Conservation (phyloP, 495 filamentous ascomycete species). For the Xylaria curta region DNA sequence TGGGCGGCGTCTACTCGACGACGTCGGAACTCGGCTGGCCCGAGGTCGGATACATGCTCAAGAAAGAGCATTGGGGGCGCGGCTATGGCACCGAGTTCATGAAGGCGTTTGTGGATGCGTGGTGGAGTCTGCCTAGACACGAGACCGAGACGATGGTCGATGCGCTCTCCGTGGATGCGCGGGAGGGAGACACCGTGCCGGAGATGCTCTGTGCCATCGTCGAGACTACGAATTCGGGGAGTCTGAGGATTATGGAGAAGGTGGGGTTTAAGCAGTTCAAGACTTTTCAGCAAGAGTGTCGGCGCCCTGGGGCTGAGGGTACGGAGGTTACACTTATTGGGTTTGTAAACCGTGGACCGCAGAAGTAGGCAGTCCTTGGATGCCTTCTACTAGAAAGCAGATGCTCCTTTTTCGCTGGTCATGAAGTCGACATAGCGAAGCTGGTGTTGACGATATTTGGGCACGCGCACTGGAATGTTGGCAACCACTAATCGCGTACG, state of each 20-base stretch:
- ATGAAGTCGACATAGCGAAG: neutral
- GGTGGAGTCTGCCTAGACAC: constrained; percentile 43
- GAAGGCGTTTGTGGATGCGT: constrained; percentile 42
- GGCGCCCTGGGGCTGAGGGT: neutral
- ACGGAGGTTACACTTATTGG: constrained; percentile 16
- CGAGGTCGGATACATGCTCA: constrained; percentile 55
- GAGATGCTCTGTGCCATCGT: constrained; percentile 49
- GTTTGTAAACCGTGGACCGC: constrained; percentile 1
- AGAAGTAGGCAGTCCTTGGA: neutral
- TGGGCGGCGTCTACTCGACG: constrained; percentile 38
- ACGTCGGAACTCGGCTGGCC: constrained; percentile 46
- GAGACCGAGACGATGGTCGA: constrained; percentile 38
- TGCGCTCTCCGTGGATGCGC: neutral
- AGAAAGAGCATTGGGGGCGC: constrained; percentile 49
- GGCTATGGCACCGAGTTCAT: constrained; percentile 55
- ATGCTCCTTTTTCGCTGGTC: neutral
- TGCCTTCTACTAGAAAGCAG: neutral
- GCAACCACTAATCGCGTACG: neutral
- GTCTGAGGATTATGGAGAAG: constrained; percentile 20
- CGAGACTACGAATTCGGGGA: constrained; percentile 35
- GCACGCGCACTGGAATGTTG: neutral
- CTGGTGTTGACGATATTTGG: neutral
- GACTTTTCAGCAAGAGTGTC: constrained; percentile 30
- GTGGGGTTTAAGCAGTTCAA: constrained; percentile 21
- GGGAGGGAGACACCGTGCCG: constrained; percentile 26